phyloP scores from a whole-genome alignment of 345 rosid genomes.

The Brassica juncea region DNA sequence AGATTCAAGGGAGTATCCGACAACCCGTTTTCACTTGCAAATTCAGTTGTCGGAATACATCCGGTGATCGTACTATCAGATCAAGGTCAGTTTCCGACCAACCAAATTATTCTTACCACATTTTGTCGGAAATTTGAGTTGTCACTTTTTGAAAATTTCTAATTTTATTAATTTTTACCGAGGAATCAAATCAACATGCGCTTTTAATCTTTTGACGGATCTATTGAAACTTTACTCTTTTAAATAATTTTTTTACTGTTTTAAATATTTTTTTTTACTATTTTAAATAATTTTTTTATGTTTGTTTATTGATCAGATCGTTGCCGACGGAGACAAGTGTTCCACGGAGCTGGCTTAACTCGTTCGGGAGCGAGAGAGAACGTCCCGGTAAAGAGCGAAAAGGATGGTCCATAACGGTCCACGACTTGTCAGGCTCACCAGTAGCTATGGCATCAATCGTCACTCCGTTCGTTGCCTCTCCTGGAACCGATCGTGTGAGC shows the following conservation, averaged over 20 bases:
- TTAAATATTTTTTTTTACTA: not conserved
- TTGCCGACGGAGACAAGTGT: slow-evolving; percentile 54
- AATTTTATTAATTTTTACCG: not conserved
- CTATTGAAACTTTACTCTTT: slow-evolving; percentile 27
- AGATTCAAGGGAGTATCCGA: slow-evolving; percentile 74
- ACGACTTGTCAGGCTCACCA: slow-evolving; percentile 88
- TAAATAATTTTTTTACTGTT: not conserved
- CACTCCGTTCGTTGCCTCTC: slow-evolving; percentile 85
- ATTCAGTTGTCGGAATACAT: slow-evolving; percentile 69
- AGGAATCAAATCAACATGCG: slow-evolving; percentile 23
- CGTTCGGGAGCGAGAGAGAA: slow-evolving; percentile 87
- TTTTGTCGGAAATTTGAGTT: slow-evolving; percentile 10
- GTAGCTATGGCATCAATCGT: slow-evolving; percentile 83
- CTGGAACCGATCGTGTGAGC: slow-evolving; percentile 85
- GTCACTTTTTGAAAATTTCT: not conserved
- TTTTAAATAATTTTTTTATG: not conserved
- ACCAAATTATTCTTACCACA: not conserved
- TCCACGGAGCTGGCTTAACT: slow-evolving; percentile 66
- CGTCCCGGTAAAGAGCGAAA: slow-evolving; percentile 72
- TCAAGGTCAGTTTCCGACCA: slow-evolving; percentile 56
- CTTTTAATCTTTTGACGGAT: not conserved
- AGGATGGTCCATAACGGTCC: slow-evolving; percentile 93
- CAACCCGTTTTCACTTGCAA: slow-evolving; percentile 97
- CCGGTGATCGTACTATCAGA: slow-evolving; percentile 62
- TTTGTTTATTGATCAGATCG: slow-evolving; percentile 49